phyloP scores from a whole-genome alignment of 1,284 basidiomycete species.

The Sparassis latifolia region DNA sequence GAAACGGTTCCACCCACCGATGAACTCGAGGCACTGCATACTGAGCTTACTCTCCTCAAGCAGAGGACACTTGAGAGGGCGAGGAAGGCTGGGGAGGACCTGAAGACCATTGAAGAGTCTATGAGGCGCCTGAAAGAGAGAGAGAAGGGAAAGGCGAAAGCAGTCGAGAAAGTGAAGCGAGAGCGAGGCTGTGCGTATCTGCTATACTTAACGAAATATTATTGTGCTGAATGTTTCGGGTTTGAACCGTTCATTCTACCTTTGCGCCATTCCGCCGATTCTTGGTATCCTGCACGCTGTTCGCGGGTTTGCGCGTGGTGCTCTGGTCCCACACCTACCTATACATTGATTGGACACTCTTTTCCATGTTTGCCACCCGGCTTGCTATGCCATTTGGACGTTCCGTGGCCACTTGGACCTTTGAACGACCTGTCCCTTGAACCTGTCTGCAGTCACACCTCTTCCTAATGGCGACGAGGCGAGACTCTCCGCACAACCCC shows the following conservation, averaged over 20 bases:
- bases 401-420: too few species aligned
- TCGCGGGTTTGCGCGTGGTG: too few species aligned
- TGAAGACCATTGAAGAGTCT: constrained; percentile 60
- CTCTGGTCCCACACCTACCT: too few species aligned
- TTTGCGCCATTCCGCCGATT: constrained; percentile 2
- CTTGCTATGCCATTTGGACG: too few species aligned
- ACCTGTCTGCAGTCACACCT: constrained; percentile 38
- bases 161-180: constrained; percentile 58
- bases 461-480: constrained; percentile 41
- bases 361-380: too few species aligned
- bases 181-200: constrained; percentile 63
- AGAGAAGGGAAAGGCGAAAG: constrained; percentile 70
- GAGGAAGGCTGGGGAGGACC: constrained; percentile 64
- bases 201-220: background rate
- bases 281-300: background rate
- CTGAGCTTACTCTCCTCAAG: constrained; percentile 51
- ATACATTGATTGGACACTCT: too few species aligned
- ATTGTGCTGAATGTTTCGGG: too few species aligned
- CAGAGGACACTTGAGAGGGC: constrained; percentile 50
- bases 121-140: constrained; percentile 67
- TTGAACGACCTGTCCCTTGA: too few species aligned
- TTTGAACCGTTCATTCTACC: background rate
- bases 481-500: constrained; percentile 28
- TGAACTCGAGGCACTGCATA: constrained; percentile 61
- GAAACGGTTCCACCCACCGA: constrained; percentile 64